phyloP scores from a whole-genome alignment of 2,329 filamentous ascomycete genomes.

The Alternaria sp. region DNA sequence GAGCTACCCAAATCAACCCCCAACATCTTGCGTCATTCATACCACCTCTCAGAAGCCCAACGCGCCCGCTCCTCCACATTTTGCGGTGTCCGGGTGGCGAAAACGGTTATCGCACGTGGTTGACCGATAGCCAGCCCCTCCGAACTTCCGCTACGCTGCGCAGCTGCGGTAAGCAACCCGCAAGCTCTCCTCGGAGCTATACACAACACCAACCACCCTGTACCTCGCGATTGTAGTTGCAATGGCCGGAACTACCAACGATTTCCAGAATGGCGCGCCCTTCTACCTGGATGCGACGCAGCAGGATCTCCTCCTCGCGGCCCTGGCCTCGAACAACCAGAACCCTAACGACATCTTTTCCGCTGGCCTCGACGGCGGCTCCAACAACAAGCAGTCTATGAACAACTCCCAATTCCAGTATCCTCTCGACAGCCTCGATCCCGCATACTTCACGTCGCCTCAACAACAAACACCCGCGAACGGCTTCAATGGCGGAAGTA shows the following conservation, averaged over 20 bases:
- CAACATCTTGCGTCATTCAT: conserved; percentile 20
- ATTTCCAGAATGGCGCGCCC: conserved; percentile 49
- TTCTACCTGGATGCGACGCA: conserved; percentile 55
- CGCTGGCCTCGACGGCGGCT: conserved; percentile 20
- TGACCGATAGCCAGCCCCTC: conserved; percentile 10
- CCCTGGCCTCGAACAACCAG: conserved; percentile 55
- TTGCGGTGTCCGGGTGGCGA: conserved; percentile 11
- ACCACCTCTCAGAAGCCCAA: not conserved
- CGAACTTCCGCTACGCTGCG: not conserved
- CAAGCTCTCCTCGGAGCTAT: not conserved
- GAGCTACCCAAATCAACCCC: conserved; percentile 6
- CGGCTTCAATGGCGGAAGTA: conserved; percentile 56
- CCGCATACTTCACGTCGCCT: conserved; percentile 47
- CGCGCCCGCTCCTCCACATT: conserved; percentile 1
- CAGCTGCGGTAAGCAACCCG: not conserved
- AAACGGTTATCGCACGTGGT: conserved; percentile 8
- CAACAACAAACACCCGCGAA: conserved; percentile 49
- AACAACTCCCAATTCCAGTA: conserved; percentile 40
- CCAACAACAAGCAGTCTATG: conserved; percentile 17
- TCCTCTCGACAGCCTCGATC: conserved; percentile 42
- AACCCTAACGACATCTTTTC: conserved; percentile 39
- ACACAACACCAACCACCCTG: not conserved
- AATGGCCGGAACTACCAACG: conserved; percentile 48
- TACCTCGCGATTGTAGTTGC: conserved; percentile 9
- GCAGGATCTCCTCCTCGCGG: conserved; percentile 56